Base-by-base conservation (phyloP, 495 filamentous ascomycete genomes). In the Extremus antarcticus region DNA sequence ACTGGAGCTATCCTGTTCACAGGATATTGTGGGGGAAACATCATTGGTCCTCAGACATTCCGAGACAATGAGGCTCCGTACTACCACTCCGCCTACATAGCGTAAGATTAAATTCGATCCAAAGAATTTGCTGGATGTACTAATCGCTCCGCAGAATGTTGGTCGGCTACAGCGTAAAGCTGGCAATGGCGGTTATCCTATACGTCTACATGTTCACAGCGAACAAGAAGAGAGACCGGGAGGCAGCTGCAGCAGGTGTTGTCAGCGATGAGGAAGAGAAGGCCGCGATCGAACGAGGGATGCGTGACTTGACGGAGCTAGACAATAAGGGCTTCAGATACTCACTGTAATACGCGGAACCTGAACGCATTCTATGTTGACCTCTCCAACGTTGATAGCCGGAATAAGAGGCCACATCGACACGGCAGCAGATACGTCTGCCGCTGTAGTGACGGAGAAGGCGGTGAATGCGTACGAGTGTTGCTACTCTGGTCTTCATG, bases 271-370 rank as follows among this genome's bases (percentile, higher is more conserved):
- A 70, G 19, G 70, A 73, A 50, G 68, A 73, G 39, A 66, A 65
- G 53, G 74, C 74, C 32, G 76, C 74, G 0, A 71, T 79, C 43
- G 75, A 79, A 53, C 67, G 61, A 53, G 77, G 77, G 15, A 81
- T 80, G 76, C 64, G 75, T 65, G 76, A 79, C 54, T 66, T 75
- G 67, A 79, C 77, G 0, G 76, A 81, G 61, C 62, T 81, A 16
- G 76, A 79, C 22, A 81, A 81, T 45, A 74, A 72, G 58, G 73
- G 67, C 0, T 81, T 81, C 58, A 63, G 76, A 63, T 79, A 79
- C 55, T 72, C 19, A 16, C 39, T 54, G 7, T 45, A 45, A 35
- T 35, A 13, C 29, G n/a, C n/a, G n/a, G n/a, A n/a, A n/a, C n/a
- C n/a, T n/a, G n/a, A n/a, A n/a, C n/a, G n/a, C n/a, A n/a, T n/a